phyloP scores from a whole-genome alignment of 768 basidiomycete species.

The Boletellus ananas region DNA sequence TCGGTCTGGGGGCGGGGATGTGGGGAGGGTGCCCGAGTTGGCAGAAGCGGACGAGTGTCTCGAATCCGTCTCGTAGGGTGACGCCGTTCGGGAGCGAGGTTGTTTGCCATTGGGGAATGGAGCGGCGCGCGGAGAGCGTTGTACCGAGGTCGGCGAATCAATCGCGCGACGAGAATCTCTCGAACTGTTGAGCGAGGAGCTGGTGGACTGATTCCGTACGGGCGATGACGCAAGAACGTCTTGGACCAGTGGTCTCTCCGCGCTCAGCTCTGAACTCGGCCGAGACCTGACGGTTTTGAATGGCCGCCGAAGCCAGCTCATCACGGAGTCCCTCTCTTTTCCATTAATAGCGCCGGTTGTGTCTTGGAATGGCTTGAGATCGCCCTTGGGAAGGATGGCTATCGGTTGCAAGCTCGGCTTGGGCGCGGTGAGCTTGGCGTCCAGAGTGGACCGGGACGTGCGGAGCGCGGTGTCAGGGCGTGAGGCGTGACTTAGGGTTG shows the following conservation, averaged over 20 bases:
- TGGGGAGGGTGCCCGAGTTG: slow-evolving; percentile 5
- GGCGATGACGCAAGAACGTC: slow-evolving; percentile 12
- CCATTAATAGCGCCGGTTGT: slow-evolving; percentile 27
- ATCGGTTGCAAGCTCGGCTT: slow-evolving; percentile 14
- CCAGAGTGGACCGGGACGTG: slow-evolving; percentile 18
- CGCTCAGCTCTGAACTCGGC: slow-evolving; percentile 18
- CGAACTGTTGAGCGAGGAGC: slow-evolving; percentile 23
- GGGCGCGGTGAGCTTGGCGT: slow-evolving; percentile 21
- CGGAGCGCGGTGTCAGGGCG: slow-evolving; percentile 20
- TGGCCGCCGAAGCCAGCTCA: slow-evolving; percentile 30
- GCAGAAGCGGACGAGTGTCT: slow-evolving; percentile 25
- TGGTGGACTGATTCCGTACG: slow-evolving; percentile 18
- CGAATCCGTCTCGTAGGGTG: slow-evolving; percentile 12
- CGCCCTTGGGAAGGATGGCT: slow-evolving; percentile 18
- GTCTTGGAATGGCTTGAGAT: slow-evolving; percentile 23
- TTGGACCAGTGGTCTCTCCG: slow-evolving; percentile 12
- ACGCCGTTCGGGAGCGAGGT: not conserved
- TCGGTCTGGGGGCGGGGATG: slow-evolving; percentile 10
- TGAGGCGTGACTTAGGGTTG: slow-evolving; percentile 13
- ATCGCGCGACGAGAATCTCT: slow-evolving; percentile 21
- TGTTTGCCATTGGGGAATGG: slow-evolving; percentile 14
- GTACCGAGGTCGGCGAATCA: slow-evolving; percentile 17
- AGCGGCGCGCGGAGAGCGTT: slow-evolving; percentile 6
- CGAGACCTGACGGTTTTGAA: slow-evolving; percentile 21
- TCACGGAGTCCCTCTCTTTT: slow-evolving; percentile 37